These are phyloP conservation scores for Pythium monospermum DNA, from an alignment of 352 stramenopile species.

Conservation along the genomic window DNA sequence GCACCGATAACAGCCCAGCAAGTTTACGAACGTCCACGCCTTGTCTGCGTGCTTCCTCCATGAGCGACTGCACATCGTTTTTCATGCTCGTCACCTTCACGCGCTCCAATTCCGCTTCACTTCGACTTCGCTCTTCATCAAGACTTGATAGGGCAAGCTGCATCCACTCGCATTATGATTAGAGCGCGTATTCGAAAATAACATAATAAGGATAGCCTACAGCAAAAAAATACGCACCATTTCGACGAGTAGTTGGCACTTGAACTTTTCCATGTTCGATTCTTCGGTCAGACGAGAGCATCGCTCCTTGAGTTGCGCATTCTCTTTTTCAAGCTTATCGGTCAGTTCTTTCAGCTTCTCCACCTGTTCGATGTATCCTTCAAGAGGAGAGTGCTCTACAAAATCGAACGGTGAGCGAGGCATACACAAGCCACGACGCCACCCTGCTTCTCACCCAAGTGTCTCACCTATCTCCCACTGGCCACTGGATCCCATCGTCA, in stretches of 20 bases:
- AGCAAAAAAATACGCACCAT: conserved; percentile 34
- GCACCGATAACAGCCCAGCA: conserved; percentile 22
- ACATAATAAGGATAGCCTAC: neutral
- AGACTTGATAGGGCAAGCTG: conserved; percentile 78
- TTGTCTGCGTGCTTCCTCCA: conserved; percentile 62
- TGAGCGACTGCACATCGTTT: conserved; percentile 57
- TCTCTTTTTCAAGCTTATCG: conserved; percentile 49
- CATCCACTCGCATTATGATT: too few species aligned
- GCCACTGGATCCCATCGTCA: conserved; percentile 35
- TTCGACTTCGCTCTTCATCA: conserved; percentile 65
- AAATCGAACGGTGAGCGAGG: too few species aligned
- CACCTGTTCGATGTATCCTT: conserved; percentile 31
- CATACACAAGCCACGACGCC: too few species aligned
- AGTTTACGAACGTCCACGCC: conserved; percentile 65
- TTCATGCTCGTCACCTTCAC: conserved; percentile 50
- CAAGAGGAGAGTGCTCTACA: conserved; percentile 55
- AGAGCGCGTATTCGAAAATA: neutral
- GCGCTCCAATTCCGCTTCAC: conserved; percentile 59
- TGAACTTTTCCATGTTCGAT: conserved; percentile 87
- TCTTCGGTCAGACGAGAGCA: conserved; percentile 63
- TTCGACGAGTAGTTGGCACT: conserved; percentile 81
- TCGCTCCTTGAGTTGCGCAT: conserved; percentile 50
- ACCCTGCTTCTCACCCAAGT: too few species aligned
- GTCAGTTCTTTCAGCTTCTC: conserved; percentile 39
- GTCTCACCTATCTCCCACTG: conserved; percentile 71